Percentiles rank a stretch among this genome's conserved stretches.
These are phyloP conservation scores for Tillandsia leiboldiana DNA, from an alignment of 176 grass and related monocot species.

Conservation along the genomic window DNA sequence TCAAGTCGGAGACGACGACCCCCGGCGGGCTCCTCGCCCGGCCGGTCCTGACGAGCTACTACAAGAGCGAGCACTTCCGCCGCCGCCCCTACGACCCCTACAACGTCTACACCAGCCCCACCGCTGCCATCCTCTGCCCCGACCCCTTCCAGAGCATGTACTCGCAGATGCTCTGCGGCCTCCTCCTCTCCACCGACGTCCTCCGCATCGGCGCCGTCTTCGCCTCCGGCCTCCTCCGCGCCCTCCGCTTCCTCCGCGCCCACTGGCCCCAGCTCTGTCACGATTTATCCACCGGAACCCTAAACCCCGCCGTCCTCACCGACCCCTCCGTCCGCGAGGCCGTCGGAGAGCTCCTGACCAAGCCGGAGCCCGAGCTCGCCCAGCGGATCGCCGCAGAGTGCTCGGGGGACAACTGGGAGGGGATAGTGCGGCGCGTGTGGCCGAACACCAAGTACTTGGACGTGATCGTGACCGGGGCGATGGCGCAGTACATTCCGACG, in stretches of 20 bases:
- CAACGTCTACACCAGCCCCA: slow-evolving; percentile 91
- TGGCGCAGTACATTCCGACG: slow-evolving; percentile 96
- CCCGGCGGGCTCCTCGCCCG: slow-evolving; percentile 68
- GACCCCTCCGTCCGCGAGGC: slow-evolving; percentile 53
- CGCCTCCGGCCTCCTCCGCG: slow-evolving; percentile 88
- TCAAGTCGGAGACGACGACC: slow-evolving; percentile 85
- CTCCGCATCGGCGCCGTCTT: slow-evolving; percentile 95
- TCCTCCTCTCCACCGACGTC: slow-evolving; percentile 53
- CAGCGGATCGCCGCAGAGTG: slow-evolving; percentile 52
- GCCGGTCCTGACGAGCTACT: slow-evolving; percentile 93
- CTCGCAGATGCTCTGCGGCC: slow-evolving; percentile 84
- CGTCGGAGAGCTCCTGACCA: slow-evolving; percentile 36
- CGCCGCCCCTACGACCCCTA: slow-evolving; percentile 67
- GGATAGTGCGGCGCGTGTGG: slow-evolving; percentile 78
- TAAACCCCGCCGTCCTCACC: slow-evolving; percentile 30
- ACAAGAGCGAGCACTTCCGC: slow-evolving; percentile 94
- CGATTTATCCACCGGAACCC: slow-evolving; percentile 48
- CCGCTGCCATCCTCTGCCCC: slow-evolving; percentile 69
- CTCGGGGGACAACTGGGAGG: slow-evolving; percentile 40
- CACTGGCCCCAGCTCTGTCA: slow-evolving; percentile 63
- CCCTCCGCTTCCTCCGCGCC: slow-evolving; percentile 77
- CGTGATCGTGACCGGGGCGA: slow-evolving; percentile 95
- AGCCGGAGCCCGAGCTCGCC: slow-evolving; percentile 36
- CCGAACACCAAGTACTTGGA: slow-evolving; percentile 95
- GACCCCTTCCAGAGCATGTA: slow-evolving; percentile 98